Evolutionary conservation across 2,329 filamentous ascomycete species (phyloP).

Genomic region (Tolypocladium sp.): DNA sequence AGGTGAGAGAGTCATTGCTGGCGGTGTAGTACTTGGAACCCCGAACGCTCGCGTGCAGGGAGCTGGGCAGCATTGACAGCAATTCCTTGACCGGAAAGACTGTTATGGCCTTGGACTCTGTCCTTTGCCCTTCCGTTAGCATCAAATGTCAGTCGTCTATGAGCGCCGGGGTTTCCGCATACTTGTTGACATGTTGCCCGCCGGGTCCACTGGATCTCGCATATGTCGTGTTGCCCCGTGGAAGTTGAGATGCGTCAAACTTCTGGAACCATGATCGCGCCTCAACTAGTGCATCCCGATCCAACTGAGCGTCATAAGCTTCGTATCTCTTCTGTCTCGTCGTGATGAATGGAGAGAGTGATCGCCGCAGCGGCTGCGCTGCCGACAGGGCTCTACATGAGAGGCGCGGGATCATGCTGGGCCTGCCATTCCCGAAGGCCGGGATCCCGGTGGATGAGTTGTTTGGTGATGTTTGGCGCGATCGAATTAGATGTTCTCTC

Average conservation of each 20-base stretch:
- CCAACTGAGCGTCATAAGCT: constrained; percentile 39
- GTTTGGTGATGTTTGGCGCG: too few relatives aligned
- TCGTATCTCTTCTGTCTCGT: constrained; percentile 28
- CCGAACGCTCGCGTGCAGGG: constrained; percentile 37
- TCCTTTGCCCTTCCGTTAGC: constrained; percentile 36
- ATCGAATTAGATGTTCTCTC: background rate
- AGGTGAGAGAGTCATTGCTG: constrained; percentile 40
- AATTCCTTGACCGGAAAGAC: constrained; percentile 41
- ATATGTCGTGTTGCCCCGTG: constrained; percentile 42
- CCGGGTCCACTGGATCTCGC: constrained; percentile 52
- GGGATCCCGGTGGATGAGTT: background rate
- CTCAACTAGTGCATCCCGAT: constrained; percentile 39
- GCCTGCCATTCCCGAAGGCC: background rate
- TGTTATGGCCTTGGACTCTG: constrained; percentile 50
- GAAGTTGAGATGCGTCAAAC: constrained; percentile 34
- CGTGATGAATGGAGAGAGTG: background rate
- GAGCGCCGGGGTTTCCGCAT: constrained; percentile 9
- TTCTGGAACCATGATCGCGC: constrained; percentile 41
- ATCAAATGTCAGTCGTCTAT: background rate
- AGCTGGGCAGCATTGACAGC: constrained; percentile 31
- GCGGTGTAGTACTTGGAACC: constrained; percentile 44
- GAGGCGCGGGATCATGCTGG: background rate
- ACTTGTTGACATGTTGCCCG: constrained; percentile 57
- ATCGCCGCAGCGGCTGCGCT: background rate
- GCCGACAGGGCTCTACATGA: background rate